Evolutionary conservation across 2,329 filamentous ascomycete genomes (phyloP).

Genomic region (Colletotrichum costaricense): DNA sequence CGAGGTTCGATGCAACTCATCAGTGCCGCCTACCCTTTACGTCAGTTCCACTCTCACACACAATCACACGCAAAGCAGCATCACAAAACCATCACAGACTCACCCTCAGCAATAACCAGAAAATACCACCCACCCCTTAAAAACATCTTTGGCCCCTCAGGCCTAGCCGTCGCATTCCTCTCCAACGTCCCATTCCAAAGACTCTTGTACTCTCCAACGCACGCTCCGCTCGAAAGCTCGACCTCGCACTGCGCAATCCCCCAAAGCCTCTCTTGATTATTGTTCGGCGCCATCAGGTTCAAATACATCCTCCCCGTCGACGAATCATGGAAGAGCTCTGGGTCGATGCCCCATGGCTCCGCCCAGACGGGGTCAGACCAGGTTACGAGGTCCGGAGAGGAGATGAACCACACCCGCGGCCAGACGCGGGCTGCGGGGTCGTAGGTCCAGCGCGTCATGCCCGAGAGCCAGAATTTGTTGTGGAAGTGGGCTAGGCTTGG

Average conservation of each 20-base stretch:
- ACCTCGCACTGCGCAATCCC: constrained; percentile 39
- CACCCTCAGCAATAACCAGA: constrained; percentile 19
- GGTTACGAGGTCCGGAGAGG: constrained; percentile 35
- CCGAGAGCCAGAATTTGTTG: constrained; percentile 17
- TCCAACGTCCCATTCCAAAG: constrained; percentile 40
- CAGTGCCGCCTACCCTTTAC: constrained; percentile 51
- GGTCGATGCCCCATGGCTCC: constrained; percentile 32
- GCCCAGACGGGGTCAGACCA: constrained; percentile 27
- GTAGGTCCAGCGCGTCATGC: constrained; percentile 47
- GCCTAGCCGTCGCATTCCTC: constrained; percentile 26
- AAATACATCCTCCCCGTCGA: constrained; percentile 35
- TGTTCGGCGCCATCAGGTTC: constrained; percentile 38
- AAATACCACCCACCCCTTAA: constrained; percentile 15
- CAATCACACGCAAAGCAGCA: neutral
- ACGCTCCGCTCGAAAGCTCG: constrained; percentile 30
- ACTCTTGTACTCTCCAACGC: constrained; percentile 34
- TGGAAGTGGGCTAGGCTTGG: constrained; percentile 15
- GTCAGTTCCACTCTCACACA: neutral
- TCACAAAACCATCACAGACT: neutral
- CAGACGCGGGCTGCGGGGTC: constrained; percentile 50
- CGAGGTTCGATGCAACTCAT: constrained; percentile 48
- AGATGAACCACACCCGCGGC: constrained; percentile 42
- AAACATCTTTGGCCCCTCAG: constrained; percentile 35
- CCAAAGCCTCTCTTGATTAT: constrained; percentile 37
- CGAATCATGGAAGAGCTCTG: constrained; percentile 34